Evolutionary conservation across 2,329 filamentous ascomycete species (phyloP).

Genomic region (Colletotrichum sp.): DNA sequence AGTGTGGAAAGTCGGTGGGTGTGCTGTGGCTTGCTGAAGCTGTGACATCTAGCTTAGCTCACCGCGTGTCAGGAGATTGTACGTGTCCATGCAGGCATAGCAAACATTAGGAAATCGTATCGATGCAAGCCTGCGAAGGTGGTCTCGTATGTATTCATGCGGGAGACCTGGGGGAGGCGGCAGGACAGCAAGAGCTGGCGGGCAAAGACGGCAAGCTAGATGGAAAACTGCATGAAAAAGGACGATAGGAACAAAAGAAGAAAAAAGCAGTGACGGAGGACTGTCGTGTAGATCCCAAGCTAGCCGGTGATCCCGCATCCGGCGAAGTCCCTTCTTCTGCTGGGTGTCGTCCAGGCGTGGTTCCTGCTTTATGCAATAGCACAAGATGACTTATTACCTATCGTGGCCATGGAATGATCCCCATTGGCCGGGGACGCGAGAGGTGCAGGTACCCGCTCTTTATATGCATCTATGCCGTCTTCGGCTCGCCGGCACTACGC

Average conservation of each 20-base stretch:
- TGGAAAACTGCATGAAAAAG: neutral
- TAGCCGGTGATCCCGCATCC: neutral
- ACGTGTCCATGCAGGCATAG: neutral
- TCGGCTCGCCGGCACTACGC: neutral
- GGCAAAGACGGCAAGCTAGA: neutral
- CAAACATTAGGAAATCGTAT: neutral
- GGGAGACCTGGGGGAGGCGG: neutral
- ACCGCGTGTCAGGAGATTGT: neutral
- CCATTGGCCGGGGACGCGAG: neutral
- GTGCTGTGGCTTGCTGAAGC: constrained; percentile 14
- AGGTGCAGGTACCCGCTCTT: neutral
- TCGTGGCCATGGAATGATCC: neutral
- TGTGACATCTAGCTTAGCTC: neutral
- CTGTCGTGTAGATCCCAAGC: neutral
- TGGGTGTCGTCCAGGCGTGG: neutral
- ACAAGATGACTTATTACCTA: neutral
- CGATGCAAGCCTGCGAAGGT: neutral
- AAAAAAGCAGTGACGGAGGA: neutral
- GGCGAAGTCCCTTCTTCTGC: neutral
- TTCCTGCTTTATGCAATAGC: neutral
- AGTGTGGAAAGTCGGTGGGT: neutral
- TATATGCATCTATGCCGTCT: neutral
- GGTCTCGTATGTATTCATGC: neutral
- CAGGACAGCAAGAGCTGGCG: neutral
- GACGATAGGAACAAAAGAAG: neutral